Base-by-base conservation (phyloP, 2,329 filamentous ascomycete genomes). In the Fusarium tjaetaba region DNA sequence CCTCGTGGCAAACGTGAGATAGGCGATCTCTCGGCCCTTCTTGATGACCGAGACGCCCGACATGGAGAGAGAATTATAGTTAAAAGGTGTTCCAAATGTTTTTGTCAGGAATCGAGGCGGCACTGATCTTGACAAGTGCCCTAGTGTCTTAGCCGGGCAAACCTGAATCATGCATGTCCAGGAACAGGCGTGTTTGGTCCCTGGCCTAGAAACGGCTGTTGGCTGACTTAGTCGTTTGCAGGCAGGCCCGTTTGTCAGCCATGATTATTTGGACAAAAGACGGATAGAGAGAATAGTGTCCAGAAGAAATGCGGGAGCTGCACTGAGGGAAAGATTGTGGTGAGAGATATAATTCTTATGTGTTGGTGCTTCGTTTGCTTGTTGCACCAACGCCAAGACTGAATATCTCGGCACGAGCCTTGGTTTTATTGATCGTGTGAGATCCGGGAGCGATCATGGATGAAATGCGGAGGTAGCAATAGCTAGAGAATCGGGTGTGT, bases 231-330 rank as follows among this genome's bases (percentile, higher is more conserved):
- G 26, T 49, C 20, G 26, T 41, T 51, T 55, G 41, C 41, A 61
- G 48, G 4, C 22, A 61, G 56, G 5, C 22, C 45, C 22, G 39
- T 38, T 28, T 36, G 41, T 30, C 32, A 28, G n/a, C 30, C 36
- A 52, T 28, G 13, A 45, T 10, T 7, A 28, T 26, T 52, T 32
- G 11, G 15, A 39, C 3, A 46, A 14, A 16, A 15, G 16, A 46
- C 28, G 38, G 48, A 53, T 38, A 49, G 2, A 49, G 38, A 26
- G 9, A 48, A 28, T 2, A 49, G 43, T 28, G 14, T 5, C 14
- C 15, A 36, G 8, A 16, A 68, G 56, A 66, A 45, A 67, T 70
- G 61, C 70, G 70, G 61, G 72, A 72, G 65, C 32, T 32, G 63
- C 41, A 66, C 32, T 42, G 43, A 30, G 32, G 30, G 24, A 32